These are phyloP conservation scores for Pholiota adiposa DNA, from an alignment of 1,284 basidiomycete species.

Conservation along the genomic window DNA sequence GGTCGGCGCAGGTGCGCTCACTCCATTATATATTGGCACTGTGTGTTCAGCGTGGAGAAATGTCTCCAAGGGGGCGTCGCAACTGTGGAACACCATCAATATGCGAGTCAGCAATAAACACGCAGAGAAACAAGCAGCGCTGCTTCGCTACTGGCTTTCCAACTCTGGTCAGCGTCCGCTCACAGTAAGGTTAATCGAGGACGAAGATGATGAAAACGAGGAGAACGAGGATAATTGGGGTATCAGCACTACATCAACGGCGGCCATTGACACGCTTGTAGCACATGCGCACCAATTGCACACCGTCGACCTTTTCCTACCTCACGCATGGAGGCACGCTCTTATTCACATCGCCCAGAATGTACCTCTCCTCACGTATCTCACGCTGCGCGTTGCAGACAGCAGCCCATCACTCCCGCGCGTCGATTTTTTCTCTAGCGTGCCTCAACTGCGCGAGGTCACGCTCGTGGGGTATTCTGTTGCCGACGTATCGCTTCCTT, in stretches of 20 bases:
- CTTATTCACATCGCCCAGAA: constrained; percentile 12
- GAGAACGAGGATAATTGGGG: constrained; percentile 19
- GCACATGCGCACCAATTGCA: constrained; percentile 21
- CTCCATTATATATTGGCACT: constrained; percentile 22
- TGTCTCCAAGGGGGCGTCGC: constrained; percentile 17
- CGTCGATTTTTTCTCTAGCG: constrained; percentile 16
- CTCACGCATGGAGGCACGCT: constrained; percentile 16
- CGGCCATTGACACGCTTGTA: constrained; percentile 20
- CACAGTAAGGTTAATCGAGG: constrained; percentile 22
- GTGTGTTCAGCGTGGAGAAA: constrained; percentile 24
- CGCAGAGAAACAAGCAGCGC: constrained; percentile 17
- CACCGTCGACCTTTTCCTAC: constrained; percentile 24
- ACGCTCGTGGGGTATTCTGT: constrained; percentile 22
- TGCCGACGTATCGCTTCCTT: constrained; percentile 21
- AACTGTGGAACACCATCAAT: constrained; percentile 21
- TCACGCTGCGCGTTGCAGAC: constrained; percentile 22
- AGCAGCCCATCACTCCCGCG: constrained; percentile 18
- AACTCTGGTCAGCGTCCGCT: constrained; percentile 19
- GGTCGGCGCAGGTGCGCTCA: constrained; percentile 19
- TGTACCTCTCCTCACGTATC: constrained; percentile 19
- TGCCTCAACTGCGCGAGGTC: constrained; percentile 20
- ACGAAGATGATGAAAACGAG: constrained; percentile 15
- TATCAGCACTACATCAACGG: constrained; percentile 15
- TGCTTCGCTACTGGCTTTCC: constrained; percentile 23
- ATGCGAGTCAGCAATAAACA: constrained; percentile 17